Conservation (phyloP, 768 basidiomycete species). For the Butyriboletus loyo region DNA sequence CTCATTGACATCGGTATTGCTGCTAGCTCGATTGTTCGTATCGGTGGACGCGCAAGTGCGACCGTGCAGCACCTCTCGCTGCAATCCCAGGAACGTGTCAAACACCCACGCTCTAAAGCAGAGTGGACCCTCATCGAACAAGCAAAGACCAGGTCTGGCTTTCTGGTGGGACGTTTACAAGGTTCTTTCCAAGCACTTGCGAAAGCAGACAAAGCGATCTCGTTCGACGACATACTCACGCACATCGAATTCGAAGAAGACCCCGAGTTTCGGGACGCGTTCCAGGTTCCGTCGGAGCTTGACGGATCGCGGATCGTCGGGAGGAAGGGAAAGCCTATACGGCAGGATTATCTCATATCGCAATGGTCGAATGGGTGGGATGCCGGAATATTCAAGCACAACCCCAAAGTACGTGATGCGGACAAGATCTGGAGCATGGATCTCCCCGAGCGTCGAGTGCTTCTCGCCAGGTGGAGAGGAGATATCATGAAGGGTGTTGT, state of each 20-base stretch:
- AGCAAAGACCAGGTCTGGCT: conserved; percentile 27
- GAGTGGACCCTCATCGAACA: conserved; percentile 45
- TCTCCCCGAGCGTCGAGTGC: conserved; percentile 22
- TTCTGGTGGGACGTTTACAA: conserved; percentile 25
- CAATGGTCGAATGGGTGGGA: conserved; percentile 46
- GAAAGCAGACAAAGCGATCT: conserved; percentile 10
- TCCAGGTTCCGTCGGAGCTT: conserved; percentile 39
- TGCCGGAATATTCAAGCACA: conserved; percentile 40
- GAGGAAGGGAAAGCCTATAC: conserved; percentile 36
- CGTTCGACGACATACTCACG: conserved; percentile 35
- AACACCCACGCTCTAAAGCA: conserved; percentile 20
- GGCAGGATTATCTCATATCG: conserved; percentile 40
- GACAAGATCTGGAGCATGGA: conserved; percentile 39
- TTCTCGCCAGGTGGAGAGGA: conserved; percentile 35
- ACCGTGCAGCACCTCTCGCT: conserved; percentile 48
- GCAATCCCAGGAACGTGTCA: conserved; percentile 35
- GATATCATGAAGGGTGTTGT: conserved; percentile 36
- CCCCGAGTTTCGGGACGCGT: conserved; percentile 41
- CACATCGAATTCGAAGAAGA: conserved; percentile 55
- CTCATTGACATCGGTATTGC: conserved; percentile 61
- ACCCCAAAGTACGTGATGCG: conserved; percentile 24
- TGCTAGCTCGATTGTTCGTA: conserved; percentile 45
- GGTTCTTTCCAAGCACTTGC: conserved; percentile 31
- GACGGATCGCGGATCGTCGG: conserved; percentile 48
- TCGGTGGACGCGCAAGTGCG: conserved; percentile 53